Evolutionary conservation across 345 rosid genomes (phyloP).

Genomic region (Carallia pectinifolia): DNA sequence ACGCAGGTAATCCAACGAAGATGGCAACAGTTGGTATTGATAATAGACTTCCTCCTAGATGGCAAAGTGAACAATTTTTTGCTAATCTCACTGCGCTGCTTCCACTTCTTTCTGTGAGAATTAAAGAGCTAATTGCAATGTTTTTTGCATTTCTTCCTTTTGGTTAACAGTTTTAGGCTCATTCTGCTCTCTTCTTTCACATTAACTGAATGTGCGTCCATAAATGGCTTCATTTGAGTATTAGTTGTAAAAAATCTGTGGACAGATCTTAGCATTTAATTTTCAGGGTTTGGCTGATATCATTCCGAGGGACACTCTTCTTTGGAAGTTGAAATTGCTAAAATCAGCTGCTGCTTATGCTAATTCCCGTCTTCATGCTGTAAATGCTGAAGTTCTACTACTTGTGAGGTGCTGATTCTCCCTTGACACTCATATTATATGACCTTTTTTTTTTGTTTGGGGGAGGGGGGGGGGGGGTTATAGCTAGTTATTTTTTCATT

Average conservation of each 20-base stretch:
- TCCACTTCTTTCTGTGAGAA: slow-evolving; percentile 64
- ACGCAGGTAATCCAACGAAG: slow-evolving; percentile 73
- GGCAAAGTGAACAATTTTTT: slow-evolving; percentile 46
- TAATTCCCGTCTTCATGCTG: slow-evolving; percentile 81
- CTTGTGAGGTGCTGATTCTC: slow-evolving; percentile 54
- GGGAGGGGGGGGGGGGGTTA: no score
- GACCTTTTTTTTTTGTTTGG: background rate
- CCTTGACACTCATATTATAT: background rate
- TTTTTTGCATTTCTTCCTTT: background rate
- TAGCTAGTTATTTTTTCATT: no score
- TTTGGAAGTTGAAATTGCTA: slow-evolving; percentile 74
- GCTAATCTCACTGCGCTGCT: slow-evolving; percentile 57
- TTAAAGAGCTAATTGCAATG: background rate
- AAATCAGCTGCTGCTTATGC: slow-evolving; percentile 66
- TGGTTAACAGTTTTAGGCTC: background rate
- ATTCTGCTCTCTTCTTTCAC: background rate
- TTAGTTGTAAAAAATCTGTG: background rate
- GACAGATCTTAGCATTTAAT: background rate
- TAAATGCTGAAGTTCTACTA: slow-evolving; percentile 73
- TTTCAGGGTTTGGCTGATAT: slow-evolving; percentile 55
- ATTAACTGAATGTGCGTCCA: no score
- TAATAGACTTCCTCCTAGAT: slow-evolving; percentile 44
- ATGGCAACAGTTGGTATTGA: slow-evolving; percentile 61
- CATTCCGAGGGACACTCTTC: slow-evolving; percentile 65
- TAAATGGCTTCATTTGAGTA: background rate